phyloP scores from a whole-genome alignment of 2,329 filamentous ascomycete species.

The Nemania sp. region DNA sequence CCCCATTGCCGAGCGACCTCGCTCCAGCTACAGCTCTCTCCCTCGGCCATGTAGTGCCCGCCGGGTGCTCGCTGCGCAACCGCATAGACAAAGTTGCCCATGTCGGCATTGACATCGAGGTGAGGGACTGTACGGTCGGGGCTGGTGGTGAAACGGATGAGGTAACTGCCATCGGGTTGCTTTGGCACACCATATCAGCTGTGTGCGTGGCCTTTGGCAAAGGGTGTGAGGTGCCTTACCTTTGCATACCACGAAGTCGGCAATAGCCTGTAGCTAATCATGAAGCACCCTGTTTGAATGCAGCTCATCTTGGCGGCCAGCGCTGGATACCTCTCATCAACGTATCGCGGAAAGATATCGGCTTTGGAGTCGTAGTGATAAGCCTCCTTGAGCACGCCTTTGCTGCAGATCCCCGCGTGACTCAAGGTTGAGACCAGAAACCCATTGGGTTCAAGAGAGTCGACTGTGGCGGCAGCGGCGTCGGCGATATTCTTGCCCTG shows the following conservation, averaged over 20 bases:
- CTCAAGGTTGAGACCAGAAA: constrained; percentile 58
- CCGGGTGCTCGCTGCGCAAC: constrained; percentile 14
- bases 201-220: background rate
- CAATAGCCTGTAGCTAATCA: constrained; percentile 12
- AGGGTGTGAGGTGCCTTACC: constrained; percentile 1
- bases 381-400: constrained; percentile 51
- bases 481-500: constrained; percentile 61
- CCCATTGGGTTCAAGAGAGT: constrained; percentile 45
- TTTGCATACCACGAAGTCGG: constrained; percentile 18
- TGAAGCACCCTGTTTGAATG: constrained; percentile 18
- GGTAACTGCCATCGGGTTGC: constrained; percentile 15
- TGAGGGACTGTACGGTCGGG: constrained; percentile 9
- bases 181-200: constrained; percentile 6
- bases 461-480: constrained; percentile 50
- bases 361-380: constrained; percentile 61
- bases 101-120: constrained; percentile 16
- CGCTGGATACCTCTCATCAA: constrained; percentile 10
- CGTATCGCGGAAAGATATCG: constrained; percentile 36
- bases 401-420: constrained; percentile 51
- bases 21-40: constrained; percentile 14
- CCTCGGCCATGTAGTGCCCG: constrained; percentile 18
- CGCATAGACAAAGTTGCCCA: constrained; percentile 20
- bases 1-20: constrained; percentile 16
- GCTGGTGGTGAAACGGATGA: constrained; percentile 8
- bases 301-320: constrained; percentile 20